Base-by-base conservation (phyloP, 1,284 basidiomycete genomes). In the Cryptococcus amylolentus region DNA sequence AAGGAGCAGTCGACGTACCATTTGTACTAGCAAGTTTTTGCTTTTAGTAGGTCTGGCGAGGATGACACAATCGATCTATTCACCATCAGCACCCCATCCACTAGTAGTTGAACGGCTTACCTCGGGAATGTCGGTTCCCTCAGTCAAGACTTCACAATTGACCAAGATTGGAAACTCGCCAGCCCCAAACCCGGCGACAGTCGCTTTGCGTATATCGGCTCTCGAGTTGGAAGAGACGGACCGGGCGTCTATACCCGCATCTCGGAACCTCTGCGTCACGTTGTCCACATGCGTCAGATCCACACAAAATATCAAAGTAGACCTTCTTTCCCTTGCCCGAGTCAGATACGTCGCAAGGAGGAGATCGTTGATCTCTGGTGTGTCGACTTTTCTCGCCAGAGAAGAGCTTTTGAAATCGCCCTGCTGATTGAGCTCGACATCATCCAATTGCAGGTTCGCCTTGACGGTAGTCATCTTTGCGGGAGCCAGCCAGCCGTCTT, bases 91-190 rank as follows among this genome's bases (percentile, higher is more conserved):
- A 27, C 20, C 16, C 31, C 7, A 5, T 38, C 7, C 10, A 39
- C 13, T 18, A 26, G 5, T 7, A n/a, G 26, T 1, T n/a, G n/a
- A 31, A 10, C 1, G 5, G 58, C 73, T 51, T 48, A 75, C 75
- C 57, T 90, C 89, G 0, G 89, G 90, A 49, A 94, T 89, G 76
- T 93, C 91, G 7, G 90, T 83, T 1, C 92, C 92, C 78, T 96
- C 93, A 0, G 91, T 94, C 62, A 98, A 80, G 51, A 98, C 89
- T 26, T 91, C 88, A 71, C 94, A 98, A 70, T 98, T 98, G 51
- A 98, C 78, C 38, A 98, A 80, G 0, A 98, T 90, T 4, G 93
- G 91, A 67, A 86, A 97, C 52, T 82, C 73, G 7, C 88, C 87
- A 1, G 77, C 77, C 58, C 81, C 84, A 75, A 98, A 98, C 1